Conservation (phyloP, 306 rosid genomes). For the Casuarina cunninghamiana region DNA sequence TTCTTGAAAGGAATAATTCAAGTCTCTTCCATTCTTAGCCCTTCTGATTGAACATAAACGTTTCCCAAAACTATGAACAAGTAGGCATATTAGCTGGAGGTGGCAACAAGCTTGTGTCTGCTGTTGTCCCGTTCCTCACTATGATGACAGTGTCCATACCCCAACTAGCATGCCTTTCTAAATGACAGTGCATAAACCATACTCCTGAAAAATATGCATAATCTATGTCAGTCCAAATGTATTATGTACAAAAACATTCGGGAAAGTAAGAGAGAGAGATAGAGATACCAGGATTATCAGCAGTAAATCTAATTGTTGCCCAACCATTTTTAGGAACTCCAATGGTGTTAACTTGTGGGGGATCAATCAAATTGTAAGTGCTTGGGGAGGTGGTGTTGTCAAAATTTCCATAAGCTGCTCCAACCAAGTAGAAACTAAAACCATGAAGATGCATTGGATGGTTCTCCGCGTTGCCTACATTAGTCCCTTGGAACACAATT, state of each 20-base stretch:
- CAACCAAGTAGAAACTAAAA: conserved; percentile 39
- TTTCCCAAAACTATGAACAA: conserved; percentile 18
- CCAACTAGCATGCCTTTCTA: conserved; percentile 37
- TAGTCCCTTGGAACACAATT: conserved; percentile 48
- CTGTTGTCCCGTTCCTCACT: conserved; percentile 32
- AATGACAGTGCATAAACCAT: conserved; percentile 50
- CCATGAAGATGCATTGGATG: conserved; percentile 60
- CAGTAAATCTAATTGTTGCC: conserved; percentile 36
- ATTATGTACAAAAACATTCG: too few relatives aligned
- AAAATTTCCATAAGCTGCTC: conserved; percentile 34
- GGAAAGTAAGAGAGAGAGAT: too few relatives aligned
- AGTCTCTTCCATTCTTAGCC: neutral
- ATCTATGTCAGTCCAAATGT: too few relatives aligned
- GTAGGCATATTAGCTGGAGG: conserved; percentile 37
- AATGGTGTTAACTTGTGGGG: conserved; percentile 29
- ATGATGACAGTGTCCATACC: conserved; percentile 38
- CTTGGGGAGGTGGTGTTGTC: conserved; percentile 3
- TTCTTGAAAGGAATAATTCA: neutral
- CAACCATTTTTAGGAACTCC: conserved; percentile 42
- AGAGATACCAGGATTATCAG: conserved; percentile 37
- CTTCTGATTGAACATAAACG: neutral
- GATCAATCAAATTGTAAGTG: conserved; percentile 31
- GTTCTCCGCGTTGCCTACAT: conserved; percentile 33
- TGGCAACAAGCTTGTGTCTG: conserved; percentile 19
- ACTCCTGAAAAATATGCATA: conserved; percentile 26